Percentiles rank a stretch among this genome's conserved stretches.
phyloP scores from a whole-genome alignment of 495 filamentous ascomycete species.

The Hamigera avellanea region DNA sequence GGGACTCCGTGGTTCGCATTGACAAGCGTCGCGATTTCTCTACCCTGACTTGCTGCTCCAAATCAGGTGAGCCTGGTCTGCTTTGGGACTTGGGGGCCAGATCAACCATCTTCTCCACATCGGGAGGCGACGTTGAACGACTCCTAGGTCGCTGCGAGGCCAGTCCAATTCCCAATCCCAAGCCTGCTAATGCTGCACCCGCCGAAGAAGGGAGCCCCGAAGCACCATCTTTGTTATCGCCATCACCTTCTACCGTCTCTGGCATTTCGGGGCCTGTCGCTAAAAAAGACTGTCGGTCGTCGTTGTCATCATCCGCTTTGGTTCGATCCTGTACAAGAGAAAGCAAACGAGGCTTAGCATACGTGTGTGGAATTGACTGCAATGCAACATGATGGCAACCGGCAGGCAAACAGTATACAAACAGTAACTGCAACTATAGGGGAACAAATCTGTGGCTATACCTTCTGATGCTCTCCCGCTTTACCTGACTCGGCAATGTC shows the following conservation, averaged over 20 bases:
- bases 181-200: conserved; percentile 9
- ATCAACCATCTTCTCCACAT: conserved; percentile 13
- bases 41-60: conserved; percentile 5
- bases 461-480: conserved; percentile 27
- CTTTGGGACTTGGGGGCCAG: conserved; percentile 15
- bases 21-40: conserved; percentile 19
- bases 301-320: conserved; percentile 18
- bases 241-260: conserved; percentile 16
- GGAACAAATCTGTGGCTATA: conserved; percentile 31
- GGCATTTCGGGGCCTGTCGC: conserved; percentile 37
- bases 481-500: conserved; percentile 24
- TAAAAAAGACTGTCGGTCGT: conserved; percentile 38
- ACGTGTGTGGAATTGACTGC: conserved; percentile 9
- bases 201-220: conserved; percentile 21
- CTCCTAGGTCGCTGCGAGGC: conserved; percentile 20
- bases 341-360: conserved; percentile 28
- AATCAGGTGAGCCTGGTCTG: conserved; percentile 26
- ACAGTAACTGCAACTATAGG: conserved; percentile 6
- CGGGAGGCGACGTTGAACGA: conserved; percentile 24
- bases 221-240: conserved; percentile 18
- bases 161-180: conserved; percentile 6
- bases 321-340: conserved; percentile 28
- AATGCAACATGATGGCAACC: conserved; percentile 5
- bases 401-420: conserved; percentile 5
- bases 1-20: conserved; percentile 24